Evolutionary conservation across 75 land plant genomes (phyloP).

Genomic region (Gnetum montanum): DNA sequence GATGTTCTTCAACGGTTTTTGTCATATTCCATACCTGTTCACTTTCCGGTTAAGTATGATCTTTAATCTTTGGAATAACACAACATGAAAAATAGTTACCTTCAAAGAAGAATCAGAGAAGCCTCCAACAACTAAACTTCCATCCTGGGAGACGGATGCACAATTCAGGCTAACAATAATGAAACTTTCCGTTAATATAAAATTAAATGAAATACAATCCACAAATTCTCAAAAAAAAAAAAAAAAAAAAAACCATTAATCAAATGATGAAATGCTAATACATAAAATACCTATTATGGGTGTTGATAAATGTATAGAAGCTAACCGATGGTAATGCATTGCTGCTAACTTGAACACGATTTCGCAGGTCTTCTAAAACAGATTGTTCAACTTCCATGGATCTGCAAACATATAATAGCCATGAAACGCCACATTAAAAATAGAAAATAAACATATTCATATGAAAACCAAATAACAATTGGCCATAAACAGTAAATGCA

Average conservation of each 20-base stretch:
- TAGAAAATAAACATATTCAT: no score
- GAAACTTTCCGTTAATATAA: no score
- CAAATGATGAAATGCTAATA: no score
- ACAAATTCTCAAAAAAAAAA: background rate
- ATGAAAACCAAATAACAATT: no score
- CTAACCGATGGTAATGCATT: slow-evolving; percentile 84
- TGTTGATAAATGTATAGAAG: slow-evolving; percentile 90
- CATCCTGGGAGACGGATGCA: slow-evolving; percentile 90
- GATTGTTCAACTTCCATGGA: slow-evolving; percentile 69
- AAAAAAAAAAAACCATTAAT: background rate
- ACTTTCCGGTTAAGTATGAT: background rate
- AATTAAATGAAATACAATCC: no score
- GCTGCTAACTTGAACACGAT: slow-evolving; percentile 81
- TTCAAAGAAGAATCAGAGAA: slow-evolving; percentile 97
- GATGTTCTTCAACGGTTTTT: slow-evolving; percentile 57
- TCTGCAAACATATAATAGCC: slow-evolving; percentile 15
- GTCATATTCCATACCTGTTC: slow-evolving; percentile 94
- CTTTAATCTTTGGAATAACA: background rate
- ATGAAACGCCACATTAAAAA: background rate
- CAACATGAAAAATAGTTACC: slow-evolving; percentile 25
- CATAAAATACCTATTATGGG: slow-evolving; percentile 66
- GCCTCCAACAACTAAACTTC: slow-evolving; percentile 92
- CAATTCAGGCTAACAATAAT: slow-evolving; percentile 66
- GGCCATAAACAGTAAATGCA: no score
- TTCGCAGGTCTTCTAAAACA: slow-evolving; percentile 80